Evolutionary conservation across 306 rosid genomes (phyloP).

Genomic region (Casuarina equisetifolia): DNA sequence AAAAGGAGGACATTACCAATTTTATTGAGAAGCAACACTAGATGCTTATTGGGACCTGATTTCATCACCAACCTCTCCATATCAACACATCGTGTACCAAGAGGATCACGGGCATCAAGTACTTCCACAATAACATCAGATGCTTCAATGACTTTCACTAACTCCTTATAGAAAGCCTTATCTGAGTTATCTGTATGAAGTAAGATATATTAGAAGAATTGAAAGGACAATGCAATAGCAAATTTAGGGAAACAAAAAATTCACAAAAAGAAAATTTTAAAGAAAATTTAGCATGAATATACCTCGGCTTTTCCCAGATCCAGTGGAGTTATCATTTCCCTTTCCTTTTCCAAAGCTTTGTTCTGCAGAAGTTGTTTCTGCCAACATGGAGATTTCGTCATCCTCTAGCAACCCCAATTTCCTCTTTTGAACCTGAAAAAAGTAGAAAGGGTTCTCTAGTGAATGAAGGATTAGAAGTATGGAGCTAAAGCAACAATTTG

Average conservation of each 20-base stretch:
- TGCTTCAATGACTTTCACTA: slow-evolving; percentile 80
- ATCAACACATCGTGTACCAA: slow-evolving; percentile 84
- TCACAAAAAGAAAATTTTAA: slow-evolving; percentile 2
- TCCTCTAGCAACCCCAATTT: slow-evolving; percentile 76
- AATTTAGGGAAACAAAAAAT: background rate
- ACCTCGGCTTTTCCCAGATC: slow-evolving; percentile 52
- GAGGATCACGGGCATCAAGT: slow-evolving; percentile 96
- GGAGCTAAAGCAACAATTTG: background rate
- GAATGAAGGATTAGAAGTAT: background rate
- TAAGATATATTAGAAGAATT: background rate
- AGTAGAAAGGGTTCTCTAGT: background rate
- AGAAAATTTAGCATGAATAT: slow-evolving; percentile 8
- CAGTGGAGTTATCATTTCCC: slow-evolving; percentile 24
- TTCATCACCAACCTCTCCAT: slow-evolving; percentile 91
- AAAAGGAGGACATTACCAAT: slow-evolving; percentile 52
- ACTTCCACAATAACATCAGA: slow-evolving; percentile 97
- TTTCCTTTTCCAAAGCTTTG: slow-evolving; percentile 22
- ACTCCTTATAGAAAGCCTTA: slow-evolving; percentile 83
- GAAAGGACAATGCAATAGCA: background rate
- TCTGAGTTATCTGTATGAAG: slow-evolving; percentile 56
- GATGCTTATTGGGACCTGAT: slow-evolving; percentile 75
- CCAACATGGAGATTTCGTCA: slow-evolving; percentile 35
- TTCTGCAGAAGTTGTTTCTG: slow-evolving; percentile 21
- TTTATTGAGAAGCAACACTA: slow-evolving; percentile 87
- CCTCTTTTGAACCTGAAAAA: slow-evolving; percentile 81